Evolutionary conservation across 169 alveolate species (phyloP), one percentile per base, ranked within the genome.

Genomic region (Plasmodium falciparum): DNA sequence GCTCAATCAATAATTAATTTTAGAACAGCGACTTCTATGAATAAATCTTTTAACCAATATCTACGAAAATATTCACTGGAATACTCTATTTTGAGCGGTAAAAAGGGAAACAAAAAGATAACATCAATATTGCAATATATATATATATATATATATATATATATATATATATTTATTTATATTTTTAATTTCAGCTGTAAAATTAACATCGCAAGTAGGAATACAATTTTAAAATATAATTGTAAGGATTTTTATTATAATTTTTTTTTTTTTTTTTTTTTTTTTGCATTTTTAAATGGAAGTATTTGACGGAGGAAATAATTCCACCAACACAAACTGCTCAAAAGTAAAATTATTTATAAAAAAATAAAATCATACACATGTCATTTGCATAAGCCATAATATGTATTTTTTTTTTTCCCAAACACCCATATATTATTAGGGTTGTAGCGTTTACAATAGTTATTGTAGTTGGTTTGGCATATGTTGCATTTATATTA

Each of bases 371-470:
- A 39, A 39, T 39, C 11, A 39, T 39, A 39, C 7, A 39, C 47
- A 39, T 8, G 9, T 39, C 2, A 39, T 39, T 39, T 39, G 0
- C 6, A 39, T 39, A 39, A 39, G 11, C 7, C 9, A 5, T 39
- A 7, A 39, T 39, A 39, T 39, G 9, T 39, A 39, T 39, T 3
- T 39, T n/a, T n/a, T n/a, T n/a, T n/a, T n/a, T n/a, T n/a, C n/a
- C n/a, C n/a, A n/a, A n/a, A n/a, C 29, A 24, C 29, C 0, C 29
- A 24, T 7, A 20, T 62, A 43, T 80, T 9, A 54, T 13, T 63
- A 80, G 90, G 85, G 90, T 80, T 69, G 90, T 80, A 33, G 90
- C 90, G 13, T 73, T 80, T n/a, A 80, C 78, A 17, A 80, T 80
- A 69, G 90, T 73, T 5, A 45, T 80, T 15, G 74, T 80, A 24